A percentile compares a stretch with the other conserved stretches of the same genome.
These are phyloP conservation scores for Didymella lethalis DNA, from an alignment of 2,329 filamentous ascomycete species.

Conservation along the genomic window DNA sequence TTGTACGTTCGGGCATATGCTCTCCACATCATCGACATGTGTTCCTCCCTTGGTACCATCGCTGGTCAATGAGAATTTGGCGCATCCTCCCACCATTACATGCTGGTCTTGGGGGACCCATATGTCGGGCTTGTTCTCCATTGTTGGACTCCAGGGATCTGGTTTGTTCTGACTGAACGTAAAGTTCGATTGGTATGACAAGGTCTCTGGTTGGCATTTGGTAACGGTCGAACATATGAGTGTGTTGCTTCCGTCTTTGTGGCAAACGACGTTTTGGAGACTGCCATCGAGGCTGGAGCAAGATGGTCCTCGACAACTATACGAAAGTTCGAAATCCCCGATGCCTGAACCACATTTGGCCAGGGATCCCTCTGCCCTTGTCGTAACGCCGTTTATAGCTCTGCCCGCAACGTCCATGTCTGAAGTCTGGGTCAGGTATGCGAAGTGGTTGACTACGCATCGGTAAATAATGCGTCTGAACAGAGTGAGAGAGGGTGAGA, in stretches of 20 bases:
- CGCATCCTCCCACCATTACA: constrained; percentile 27
- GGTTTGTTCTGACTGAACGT: constrained; percentile 35
- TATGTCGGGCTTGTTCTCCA: constrained; percentile 26
- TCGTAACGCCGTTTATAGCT: constrained; percentile 4
- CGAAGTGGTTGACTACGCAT: neutral
- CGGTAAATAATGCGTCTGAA: neutral
- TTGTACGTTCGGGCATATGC: constrained; percentile 1
- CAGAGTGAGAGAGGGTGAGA: neutral
- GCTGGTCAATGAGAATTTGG: constrained; percentile 29
- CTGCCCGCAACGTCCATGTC: neutral
- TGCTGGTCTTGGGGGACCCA: constrained; percentile 30
- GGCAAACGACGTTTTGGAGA: constrained; percentile 32
- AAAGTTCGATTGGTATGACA: constrained; percentile 34
- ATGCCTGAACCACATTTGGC: constrained; percentile 3
- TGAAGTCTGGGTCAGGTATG: no score
- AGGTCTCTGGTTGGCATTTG: constrained; percentile 28
- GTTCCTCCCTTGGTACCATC: constrained; percentile 36
- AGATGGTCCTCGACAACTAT: constrained; percentile 30
- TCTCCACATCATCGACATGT: constrained; percentile 16
- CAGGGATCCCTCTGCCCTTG: constrained; percentile 9
- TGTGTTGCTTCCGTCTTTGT: constrained; percentile 23
- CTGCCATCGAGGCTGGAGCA: constrained; percentile 27
- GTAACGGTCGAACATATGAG: constrained; percentile 32
- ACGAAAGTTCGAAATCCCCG: constrained; percentile 26
- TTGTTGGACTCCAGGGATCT: constrained; percentile 27